phyloP scores from a whole-genome alignment of 768 basidiomycete species.

The Termitomyces sp. region DNA sequence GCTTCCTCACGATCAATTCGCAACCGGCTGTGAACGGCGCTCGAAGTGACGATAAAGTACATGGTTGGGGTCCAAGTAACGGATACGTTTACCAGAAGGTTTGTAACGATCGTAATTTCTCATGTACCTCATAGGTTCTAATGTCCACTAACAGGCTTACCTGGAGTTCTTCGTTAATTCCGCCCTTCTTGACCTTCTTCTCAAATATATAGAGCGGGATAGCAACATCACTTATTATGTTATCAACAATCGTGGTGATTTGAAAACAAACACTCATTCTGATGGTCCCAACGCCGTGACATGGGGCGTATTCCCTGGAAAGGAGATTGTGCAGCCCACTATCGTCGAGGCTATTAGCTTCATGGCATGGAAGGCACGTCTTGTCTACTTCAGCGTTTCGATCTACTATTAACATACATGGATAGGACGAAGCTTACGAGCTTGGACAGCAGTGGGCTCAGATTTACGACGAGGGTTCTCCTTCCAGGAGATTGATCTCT shows the following conservation, averaged over 20 bases:
- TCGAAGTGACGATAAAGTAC: slow-evolving; percentile 73
- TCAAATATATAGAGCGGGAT: slow-evolving; percentile 81
- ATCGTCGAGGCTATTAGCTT: slow-evolving; percentile 97
- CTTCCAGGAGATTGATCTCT: slow-evolving; percentile 68
- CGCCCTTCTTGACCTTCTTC: slow-evolving; percentile 60
- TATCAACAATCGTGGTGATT: slow-evolving; percentile 92
- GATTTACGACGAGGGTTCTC: slow-evolving; percentile 73
- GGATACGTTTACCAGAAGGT: slow-evolving; percentile 97
- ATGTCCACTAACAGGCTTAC: slow-evolving; percentile 59
- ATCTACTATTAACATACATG: slow-evolving; percentile 4
- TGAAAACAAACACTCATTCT: slow-evolving; percentile 90
- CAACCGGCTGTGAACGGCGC: slow-evolving; percentile 94
- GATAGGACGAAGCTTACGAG: slow-evolving; percentile 89
- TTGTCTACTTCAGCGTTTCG: not conserved
- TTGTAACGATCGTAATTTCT: not conserved
- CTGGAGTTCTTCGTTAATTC: slow-evolving; percentile 92
- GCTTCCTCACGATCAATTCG: slow-evolving; percentile 96
- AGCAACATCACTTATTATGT: slow-evolving; percentile 93
- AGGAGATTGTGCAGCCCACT: slow-evolving; percentile 94
- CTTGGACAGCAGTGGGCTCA: slow-evolving; percentile 89
- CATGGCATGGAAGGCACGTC: slow-evolving; percentile 92
- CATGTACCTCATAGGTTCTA: not conserved
- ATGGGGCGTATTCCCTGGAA: slow-evolving; percentile 97
- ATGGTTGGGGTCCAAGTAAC: slow-evolving; percentile 92
- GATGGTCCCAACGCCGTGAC: slow-evolving; percentile 98